Evolutionary conservation across 2,329 filamentous ascomycete species (phyloP).

Genomic region (Fusarium sp.): DNA sequence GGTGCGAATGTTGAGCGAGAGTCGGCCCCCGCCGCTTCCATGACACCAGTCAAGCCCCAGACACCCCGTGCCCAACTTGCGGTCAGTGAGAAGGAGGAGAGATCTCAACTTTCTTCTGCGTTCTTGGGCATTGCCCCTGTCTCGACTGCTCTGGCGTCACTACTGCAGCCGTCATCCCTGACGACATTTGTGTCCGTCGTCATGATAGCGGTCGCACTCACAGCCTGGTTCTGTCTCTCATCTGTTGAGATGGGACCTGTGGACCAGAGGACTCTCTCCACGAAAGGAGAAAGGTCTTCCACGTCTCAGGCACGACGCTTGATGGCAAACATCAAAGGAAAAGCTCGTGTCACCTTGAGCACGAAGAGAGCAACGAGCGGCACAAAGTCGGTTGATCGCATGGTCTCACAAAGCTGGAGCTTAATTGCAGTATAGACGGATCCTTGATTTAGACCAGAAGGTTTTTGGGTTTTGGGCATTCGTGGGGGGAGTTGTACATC

Average conservation of each 20-base stretch:
- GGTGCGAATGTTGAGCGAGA: background rate
- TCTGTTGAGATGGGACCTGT: background rate
- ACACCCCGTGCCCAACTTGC: background rate
- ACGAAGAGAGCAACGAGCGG: slow-evolving; percentile 1
- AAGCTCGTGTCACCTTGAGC: slow-evolving; percentile 1
- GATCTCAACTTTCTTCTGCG: slow-evolving; percentile 6
- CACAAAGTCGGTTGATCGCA: slow-evolving; percentile 16
- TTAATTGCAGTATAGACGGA: slow-evolving; percentile 33
- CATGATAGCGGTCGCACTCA: slow-evolving; percentile 15
- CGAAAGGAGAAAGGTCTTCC: background rate
- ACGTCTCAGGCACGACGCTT: background rate
- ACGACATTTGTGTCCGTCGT: slow-evolving; percentile 10
- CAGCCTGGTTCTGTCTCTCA: slow-evolving; percentile 17
- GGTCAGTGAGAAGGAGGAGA: slow-evolving; percentile 15
- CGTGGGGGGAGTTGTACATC: slow-evolving; percentile 3
- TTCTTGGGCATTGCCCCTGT: background rate
- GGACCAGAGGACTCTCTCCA: background rate
- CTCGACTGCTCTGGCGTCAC: slow-evolving; percentile 6
- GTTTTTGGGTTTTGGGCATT: background rate
- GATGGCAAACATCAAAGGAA: background rate
- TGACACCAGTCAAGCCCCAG: background rate
- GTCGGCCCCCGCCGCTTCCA: background rate
- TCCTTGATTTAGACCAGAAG: background rate
- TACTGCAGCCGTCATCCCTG: background rate
- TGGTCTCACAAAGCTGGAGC: slow-evolving; percentile 13